Conservation (phyloP, 129 eudicot genomes). For the Chrysanthemum seticuspe region DNA sequence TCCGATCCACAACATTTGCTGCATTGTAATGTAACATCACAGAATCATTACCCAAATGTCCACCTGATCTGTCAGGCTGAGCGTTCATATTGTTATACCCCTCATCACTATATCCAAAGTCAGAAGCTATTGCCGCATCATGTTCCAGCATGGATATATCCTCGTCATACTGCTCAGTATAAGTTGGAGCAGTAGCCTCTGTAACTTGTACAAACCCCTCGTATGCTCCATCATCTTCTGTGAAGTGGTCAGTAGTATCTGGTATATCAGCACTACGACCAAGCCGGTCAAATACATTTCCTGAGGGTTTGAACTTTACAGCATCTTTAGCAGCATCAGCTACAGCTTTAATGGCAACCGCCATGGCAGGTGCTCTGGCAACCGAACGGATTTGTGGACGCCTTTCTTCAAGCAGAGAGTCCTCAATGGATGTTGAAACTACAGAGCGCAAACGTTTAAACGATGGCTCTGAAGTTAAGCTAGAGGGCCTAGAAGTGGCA, state of each 20-base stretch:
- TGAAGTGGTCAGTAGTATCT: slow-evolving; percentile 28
- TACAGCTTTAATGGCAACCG: slow-evolving; percentile 74
- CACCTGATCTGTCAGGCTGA: slow-evolving; percentile 50
- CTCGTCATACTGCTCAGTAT: slow-evolving; percentile 19
- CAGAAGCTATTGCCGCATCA: slow-evolving; percentile 43
- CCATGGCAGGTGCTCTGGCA: slow-evolving; percentile 54
- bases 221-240: slow-evolving; percentile 33
- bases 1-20: slow-evolving; percentile 40
- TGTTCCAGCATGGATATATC: slow-evolving; percentile 38
- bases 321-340: slow-evolving; percentile 88
- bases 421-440: slow-evolving; percentile 55
- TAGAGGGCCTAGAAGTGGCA: slow-evolving; percentile 58
- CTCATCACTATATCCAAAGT: slow-evolving; percentile 42
- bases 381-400: slow-evolving; percentile 44
- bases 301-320: slow-evolving; percentile 47
- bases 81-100: slow-evolving; percentile 34
- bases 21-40: slow-evolving; percentile 39
- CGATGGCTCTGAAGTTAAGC: slow-evolving; percentile 61
- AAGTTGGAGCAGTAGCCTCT: slow-evolving; percentile 30
- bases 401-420: slow-evolving; percentile 35
- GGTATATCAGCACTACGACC: slow-evolving; percentile 53
- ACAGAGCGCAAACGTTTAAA: slow-evolving; percentile 81
- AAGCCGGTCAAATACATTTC: slow-evolving; percentile 87
- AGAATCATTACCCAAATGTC: slow-evolving; percentile 42
- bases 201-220: slow-evolving; percentile 29